phyloP scores from a whole-genome alignment of 257 asterid species.

The Jacaranda mimosifolia region DNA sequence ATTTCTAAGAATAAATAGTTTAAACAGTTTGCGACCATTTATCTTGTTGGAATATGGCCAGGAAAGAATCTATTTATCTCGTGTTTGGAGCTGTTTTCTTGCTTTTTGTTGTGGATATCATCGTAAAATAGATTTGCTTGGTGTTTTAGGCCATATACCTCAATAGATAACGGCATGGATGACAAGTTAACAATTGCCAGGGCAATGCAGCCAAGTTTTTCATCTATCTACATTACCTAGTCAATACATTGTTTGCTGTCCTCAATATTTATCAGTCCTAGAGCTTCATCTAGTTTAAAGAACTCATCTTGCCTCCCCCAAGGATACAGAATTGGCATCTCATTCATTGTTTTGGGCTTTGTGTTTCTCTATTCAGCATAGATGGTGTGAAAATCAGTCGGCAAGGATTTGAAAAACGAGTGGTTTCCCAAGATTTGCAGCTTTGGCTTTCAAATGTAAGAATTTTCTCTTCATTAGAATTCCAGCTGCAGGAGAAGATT shows the following conservation, averaged over 20 bases:
- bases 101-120: no score
- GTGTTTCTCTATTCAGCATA: constrained; percentile 54
- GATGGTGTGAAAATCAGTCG: constrained; percentile 67
- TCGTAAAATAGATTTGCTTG: no score
- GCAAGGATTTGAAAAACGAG: constrained; percentile 96
- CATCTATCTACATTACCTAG: neutral
- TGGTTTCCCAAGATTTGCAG: constrained; percentile 95
- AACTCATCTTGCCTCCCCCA: neutral
- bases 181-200: no score
- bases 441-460: constrained; percentile 96
- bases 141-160: no score
- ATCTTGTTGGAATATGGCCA: no score
- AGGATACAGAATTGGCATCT: neutral
- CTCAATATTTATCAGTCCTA: neutral
- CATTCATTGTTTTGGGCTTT: neutral
- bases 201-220: no score
- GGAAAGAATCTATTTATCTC: no score
- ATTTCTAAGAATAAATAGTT: no score
- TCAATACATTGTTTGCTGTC: neutral
- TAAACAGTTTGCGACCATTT: no score
- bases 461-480: constrained; percentile 9
- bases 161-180: no score
- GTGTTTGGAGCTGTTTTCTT: no score
- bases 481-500: neutral
- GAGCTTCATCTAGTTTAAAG: constrained; percentile 2